Evolutionary conservation across 305 asterid genomes (phyloP), one percentile per base, ranked within the genome.

Genomic region (Fraxinus sp.): DNA sequence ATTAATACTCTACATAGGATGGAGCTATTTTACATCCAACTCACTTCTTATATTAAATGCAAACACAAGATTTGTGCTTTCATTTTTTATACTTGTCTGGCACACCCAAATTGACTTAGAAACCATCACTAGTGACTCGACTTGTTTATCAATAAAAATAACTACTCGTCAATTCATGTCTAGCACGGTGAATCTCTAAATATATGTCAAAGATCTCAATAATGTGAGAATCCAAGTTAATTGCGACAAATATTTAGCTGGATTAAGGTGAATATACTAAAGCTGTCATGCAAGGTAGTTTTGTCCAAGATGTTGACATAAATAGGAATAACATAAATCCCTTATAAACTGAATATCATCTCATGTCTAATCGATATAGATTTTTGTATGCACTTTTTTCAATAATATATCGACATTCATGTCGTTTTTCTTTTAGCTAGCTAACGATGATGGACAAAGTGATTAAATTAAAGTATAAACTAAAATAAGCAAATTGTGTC

Each of bases 1-100:
- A 80, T 81, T 77, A 32, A 77, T 77, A 72, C 46, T 74, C 79
- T 24, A 62, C 84, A 30, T 33, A n/a, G n/a, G 49, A n/a, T 71
- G 37, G 49, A 13, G 36, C 78, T 70, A 64, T 20, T 62, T 79
- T 70, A 49, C 76, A 71, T 62, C 79, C 80, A 39, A 32, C 78
- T 55, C 22, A 62, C 75, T 35, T 14, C 74, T 80, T 36, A 30
- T 37, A 28, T 70, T 70, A 4, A 28, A 20, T 26, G 33, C 41
- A 30, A 30, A 70, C 37, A 30, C 75, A 41, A 70, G 75, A 70
- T 30, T 70, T 70, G 41, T 70, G 75, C 75, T 70, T 70, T 30
- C 22, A 7, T 70, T 70, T 14, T 14, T 30, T 26, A 3, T 22
- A 30, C 22, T 30, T 28, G 75, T 30, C 13, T 70, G 22, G 75